These are phyloP conservation scores for Dichomitus squalens DNA, from an alignment of 1,284 basidiomycete genomes.

Conservation along the genomic window DNA sequence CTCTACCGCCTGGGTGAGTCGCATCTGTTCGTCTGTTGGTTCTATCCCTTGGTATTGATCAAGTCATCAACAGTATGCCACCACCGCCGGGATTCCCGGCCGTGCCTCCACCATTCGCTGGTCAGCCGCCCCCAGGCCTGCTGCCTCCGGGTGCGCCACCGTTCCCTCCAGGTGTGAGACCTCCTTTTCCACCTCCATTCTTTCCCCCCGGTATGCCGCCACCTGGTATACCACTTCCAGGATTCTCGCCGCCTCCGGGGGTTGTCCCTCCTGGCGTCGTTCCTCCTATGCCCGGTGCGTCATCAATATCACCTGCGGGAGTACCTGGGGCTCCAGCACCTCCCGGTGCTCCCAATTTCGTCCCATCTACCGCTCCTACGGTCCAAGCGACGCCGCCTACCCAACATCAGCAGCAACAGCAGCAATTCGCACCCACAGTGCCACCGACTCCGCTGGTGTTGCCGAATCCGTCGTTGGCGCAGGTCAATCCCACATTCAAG, in stretches of 20 bases:
- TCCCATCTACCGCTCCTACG: conserved; percentile 4
- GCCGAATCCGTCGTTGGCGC: conserved; percentile 58
- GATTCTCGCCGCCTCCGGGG: conserved; percentile 26
- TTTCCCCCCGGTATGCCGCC: conserved; percentile 31
- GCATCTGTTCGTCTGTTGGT: not conserved
- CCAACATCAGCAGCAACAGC: conserved; percentile 10
- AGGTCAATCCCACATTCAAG: conserved; percentile 75
- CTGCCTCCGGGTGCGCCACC: conserved; percentile 35
- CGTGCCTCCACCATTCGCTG: conserved; percentile 36
- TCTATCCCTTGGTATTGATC: not conserved
- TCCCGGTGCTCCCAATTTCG: conserved; percentile 9
- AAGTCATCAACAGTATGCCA: conserved; percentile 4
- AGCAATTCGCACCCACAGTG: conserved; percentile 6
- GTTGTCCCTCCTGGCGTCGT: conserved; percentile 19
- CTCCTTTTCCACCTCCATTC: conserved; percentile 39
- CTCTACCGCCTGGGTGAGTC: conserved; percentile 48
- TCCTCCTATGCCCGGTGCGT: conserved; percentile 25
- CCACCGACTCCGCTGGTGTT: conserved; percentile 42
- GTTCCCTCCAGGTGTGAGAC: conserved; percentile 45
- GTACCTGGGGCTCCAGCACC: conserved; percentile 2
- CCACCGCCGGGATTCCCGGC: conserved; percentile 34
- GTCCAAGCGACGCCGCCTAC: not conserved
- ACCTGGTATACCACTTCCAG: conserved; percentile 25
- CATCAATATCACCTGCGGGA: conserved; percentile 22
- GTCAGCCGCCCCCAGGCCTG: conserved; percentile 39